Conservation (phyloP, 169 alveolate genomes). For the Plasmodium vivax region DNA sequence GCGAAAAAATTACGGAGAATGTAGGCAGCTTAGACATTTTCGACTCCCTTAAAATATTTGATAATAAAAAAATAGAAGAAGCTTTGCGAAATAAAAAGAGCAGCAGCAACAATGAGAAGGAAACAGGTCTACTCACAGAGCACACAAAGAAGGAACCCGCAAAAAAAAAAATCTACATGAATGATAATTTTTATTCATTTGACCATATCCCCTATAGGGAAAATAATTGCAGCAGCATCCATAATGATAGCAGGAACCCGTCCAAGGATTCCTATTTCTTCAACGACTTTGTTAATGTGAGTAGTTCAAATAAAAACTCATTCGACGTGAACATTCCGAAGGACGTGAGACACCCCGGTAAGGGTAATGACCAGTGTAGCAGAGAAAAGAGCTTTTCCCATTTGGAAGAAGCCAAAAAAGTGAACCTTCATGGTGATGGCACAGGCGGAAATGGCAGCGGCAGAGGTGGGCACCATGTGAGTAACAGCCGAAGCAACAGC, state of each 20-base stretch:
- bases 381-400: not conserved
- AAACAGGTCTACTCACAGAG: not conserved
- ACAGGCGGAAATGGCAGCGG: not conserved
- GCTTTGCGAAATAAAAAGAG: constrained; percentile 7
- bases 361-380: not conserved
- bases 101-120: not conserved
- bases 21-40: constrained; percentile 26
- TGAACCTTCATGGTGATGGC: not conserved
- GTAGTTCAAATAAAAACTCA: not conserved
- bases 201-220: not conserved
- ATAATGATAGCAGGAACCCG: not conserved
- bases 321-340: not conserved
- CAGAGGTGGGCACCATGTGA: not conserved
- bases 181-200: constrained; percentile 25
- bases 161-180: not conserved
- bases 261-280: constrained; percentile 38
- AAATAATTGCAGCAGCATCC: not conserved
- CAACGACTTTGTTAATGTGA: constrained; percentile 9
- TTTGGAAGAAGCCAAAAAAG: not conserved
- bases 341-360: not conserved
- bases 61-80: constrained; percentile 12
- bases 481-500: not conserved
- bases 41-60: constrained; percentile 39
- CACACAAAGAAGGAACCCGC: not conserved
- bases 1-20: not conserved